A percentile compares a stretch with the other conserved stretches of the same genome.
phyloP scores from a whole-genome alignment of 768 basidiomycete genomes.

The Tremella yokohamensis region DNA sequence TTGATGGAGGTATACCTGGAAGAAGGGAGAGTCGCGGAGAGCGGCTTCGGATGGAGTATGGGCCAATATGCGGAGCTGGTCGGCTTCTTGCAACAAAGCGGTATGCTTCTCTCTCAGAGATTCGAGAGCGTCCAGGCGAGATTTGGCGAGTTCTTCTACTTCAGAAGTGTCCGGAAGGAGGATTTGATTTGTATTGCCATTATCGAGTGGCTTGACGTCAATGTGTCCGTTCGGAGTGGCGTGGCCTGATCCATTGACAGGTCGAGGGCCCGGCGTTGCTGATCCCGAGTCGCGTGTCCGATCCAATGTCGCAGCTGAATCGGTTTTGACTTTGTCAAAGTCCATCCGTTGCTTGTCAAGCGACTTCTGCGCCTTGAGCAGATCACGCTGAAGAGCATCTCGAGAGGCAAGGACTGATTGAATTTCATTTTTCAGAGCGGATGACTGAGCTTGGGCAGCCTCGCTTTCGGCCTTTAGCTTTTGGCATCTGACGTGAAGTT shows the following conservation, averaged over 20 bases:
- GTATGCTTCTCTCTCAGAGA: slow-evolving; percentile 36
- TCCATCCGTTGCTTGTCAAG: slow-evolving; percentile 45
- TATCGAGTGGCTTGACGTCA: slow-evolving; percentile 25
- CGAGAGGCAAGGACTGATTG: slow-evolving; percentile 16
- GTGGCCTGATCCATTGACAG: slow-evolving; percentile 32
- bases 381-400: slow-evolving; percentile 26
- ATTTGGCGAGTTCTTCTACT: slow-evolving; percentile 36
- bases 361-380: slow-evolving; percentile 32
- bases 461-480: slow-evolving; percentile 31
- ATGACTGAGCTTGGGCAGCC: slow-evolving; percentile 19
- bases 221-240: slow-evolving; percentile 38
- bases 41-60: slow-evolving; percentile 39
- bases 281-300: slow-evolving; percentile 17
- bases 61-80: slow-evolving; percentile 29
- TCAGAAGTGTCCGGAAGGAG: slow-evolving; percentile 36
- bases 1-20: slow-evolving; percentile 61
- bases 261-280: slow-evolving; percentile 26
- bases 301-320: slow-evolving; percentile 9
- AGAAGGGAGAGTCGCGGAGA: slow-evolving; percentile 50
- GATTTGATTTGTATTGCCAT: slow-evolving; percentile 13
- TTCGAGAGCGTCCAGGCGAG: slow-evolving; percentile 34
- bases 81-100: slow-evolving; percentile 30
- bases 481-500: slow-evolving; percentile 25
- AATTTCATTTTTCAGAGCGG: slow-evolving; percentile 26
- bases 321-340: slow-evolving; percentile 32